A percentile compares a stretch with the other conserved stretches of the same genome.
These are phyloP conservation scores for Hypoxylon sp. DNA, from an alignment of 2,329 filamentous ascomycete species.

Conservation along the genomic window DNA sequence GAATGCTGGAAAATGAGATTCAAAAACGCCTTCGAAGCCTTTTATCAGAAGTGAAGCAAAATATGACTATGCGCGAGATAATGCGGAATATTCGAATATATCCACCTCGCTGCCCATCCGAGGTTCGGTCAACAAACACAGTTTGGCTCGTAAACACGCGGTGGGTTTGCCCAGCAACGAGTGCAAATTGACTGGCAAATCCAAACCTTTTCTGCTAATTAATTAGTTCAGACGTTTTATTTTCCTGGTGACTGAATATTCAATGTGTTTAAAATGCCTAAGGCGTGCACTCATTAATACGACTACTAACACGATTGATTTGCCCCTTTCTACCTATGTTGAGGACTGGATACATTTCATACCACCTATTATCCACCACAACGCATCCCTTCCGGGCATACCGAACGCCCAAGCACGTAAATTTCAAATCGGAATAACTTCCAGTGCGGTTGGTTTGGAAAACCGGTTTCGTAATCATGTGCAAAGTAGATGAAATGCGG, in stretches of 20 bases:
- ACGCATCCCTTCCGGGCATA: neutral
- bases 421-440: neutral
- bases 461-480: neutral
- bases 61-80: neutral
- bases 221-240: neutral
- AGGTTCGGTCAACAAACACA: constrained; percentile 13
- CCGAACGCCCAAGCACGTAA: neutral
- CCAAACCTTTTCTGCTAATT: neutral
- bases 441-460: neutral
- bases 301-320: neutral
- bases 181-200: neutral
- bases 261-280: too few species aligned
- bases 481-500: too few species aligned
- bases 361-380: neutral
- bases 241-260: neutral
- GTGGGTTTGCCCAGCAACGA: neutral
- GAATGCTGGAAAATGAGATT: neutral
- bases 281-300: neutral
- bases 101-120: neutral
- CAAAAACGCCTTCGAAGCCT: neutral
- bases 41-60: neutral
- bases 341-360: neutral
- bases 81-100: neutral
- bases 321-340: neutral
- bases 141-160: neutral